phyloP scores from a whole-genome alignment of 2,329 filamentous ascomycete genomes.

The Penicillium sp. region DNA sequence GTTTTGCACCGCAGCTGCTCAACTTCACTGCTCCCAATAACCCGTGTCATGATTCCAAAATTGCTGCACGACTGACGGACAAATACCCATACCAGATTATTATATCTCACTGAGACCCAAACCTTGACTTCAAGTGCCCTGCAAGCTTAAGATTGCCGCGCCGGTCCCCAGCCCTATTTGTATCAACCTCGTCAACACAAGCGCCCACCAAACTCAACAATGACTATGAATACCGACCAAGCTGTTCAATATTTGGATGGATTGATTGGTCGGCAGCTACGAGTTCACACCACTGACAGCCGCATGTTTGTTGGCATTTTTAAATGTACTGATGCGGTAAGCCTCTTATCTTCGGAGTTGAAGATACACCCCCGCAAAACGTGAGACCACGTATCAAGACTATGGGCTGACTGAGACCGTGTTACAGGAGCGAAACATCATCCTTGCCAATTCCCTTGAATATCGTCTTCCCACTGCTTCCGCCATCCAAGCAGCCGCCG shows the following conservation, averaged over 20 bases:
- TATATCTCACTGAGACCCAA: neutral
- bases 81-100: neutral
- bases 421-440: constrained; percentile 77
- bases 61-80: neutral
- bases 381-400: neutral
- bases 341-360: constrained; percentile 30
- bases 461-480: constrained; percentile 72
- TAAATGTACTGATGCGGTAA: constrained; percentile 90
- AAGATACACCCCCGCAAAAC: neutral
- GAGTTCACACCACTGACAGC: constrained; percentile 75
- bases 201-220: neutral
- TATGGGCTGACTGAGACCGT: neutral
- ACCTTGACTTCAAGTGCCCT: neutral
- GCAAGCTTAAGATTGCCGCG: neutral
- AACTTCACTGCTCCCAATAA: neutral
- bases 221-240: constrained; percentile 37
- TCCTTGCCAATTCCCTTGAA: constrained; percentile 82
- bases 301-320: constrained; percentile 88
- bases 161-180: neutral
- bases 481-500: constrained; percentile 42
- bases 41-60: neutral
- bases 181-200: neutral
- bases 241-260: constrained; percentile 48
- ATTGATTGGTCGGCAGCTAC: constrained; percentile 74
- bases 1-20: neutral